phyloP scores from a whole-genome alignment of 106 monocot species.

The Triglochin maritima region DNA sequence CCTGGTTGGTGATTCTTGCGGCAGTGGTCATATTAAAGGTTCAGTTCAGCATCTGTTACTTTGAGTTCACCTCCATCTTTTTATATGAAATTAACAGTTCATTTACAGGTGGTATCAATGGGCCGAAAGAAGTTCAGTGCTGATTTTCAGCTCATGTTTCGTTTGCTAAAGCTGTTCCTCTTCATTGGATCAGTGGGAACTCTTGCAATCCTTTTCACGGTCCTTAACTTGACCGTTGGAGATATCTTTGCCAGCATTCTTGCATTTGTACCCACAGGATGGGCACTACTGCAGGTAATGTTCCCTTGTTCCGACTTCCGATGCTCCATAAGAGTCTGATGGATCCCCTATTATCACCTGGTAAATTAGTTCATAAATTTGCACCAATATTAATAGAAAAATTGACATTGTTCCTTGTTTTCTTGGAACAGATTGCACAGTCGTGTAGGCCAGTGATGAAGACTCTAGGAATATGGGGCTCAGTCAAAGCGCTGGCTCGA shows the following conservation, averaged over 20 bases:
- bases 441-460: conserved; percentile 57
- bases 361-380: no score
- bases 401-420: neutral
- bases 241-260: conserved; percentile 83
- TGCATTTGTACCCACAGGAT: conserved; percentile 93
- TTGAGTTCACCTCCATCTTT: neutral
- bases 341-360: no score
- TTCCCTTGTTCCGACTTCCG: neutral
- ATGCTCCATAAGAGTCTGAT: no score
- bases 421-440: conserved; percentile 50
- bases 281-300: conserved; percentile 80
- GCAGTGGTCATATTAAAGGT: conserved; percentile 87
- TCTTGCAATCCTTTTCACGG: conserved; percentile 51
- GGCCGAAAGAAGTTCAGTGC: conserved; percentile 95
- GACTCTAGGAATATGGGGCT: conserved; percentile 66
- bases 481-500: conserved; percentile 67
- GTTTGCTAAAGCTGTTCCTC: conserved; percentile 80
- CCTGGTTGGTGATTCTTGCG: conserved; percentile 91
- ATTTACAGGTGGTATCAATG: conserved; percentile 82
- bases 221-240: conserved; percentile 52
- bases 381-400: no score
- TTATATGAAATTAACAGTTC: neutral
- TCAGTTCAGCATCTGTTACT: conserved; percentile 1
- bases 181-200: conserved; percentile 69
- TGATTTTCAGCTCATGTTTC: conserved; percentile 92